Base-by-base conservation (phyloP, 805 yeast species). In the Metschnikowia reukaufii region DNA sequence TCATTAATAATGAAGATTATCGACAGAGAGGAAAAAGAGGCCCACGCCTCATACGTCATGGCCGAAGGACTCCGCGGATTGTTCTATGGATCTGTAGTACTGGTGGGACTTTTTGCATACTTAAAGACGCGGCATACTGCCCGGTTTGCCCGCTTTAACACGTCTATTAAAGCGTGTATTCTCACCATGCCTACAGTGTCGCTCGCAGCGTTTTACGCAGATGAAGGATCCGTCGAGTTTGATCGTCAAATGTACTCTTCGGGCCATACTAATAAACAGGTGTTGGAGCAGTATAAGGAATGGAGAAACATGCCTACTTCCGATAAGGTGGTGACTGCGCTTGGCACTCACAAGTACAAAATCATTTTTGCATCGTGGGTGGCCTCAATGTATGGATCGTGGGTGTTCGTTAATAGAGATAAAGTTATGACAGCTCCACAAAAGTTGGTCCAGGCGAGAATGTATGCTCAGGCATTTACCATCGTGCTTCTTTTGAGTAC, bases 221-320 rank as follows among this genome's bases (percentile, higher is more conserved):
- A 72, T 50, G 71, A 68, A 48, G 77, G 77, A 13, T 70, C 75
- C 18, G 64, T 70, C 49, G 76, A 70, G 47, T 72, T 71, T 47
- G 76, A 72, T 52, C 59, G 65, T 42, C 57, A 60, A 39, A 60
- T 69, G 68, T 66, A 72, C 57, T 58, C 63, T 12, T 54, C 64
- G 23, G 65, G 57, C 9, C 62, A 63, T 40, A 51, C 57, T 39
- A 62, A 67, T 45, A 46, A 50, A 23, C 54, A 59, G 51, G 48
- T 68, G 20, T 32, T 72, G 54, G 68, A 70, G 49, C 72, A 71
- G 51, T 67, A 53, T 57, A 50, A 61, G 44, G 49, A 58, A 19
- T 72, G 75, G 76, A 64, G 67, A 38, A 53, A 52, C 16, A 54
- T 67, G 56, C 56, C 72, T 1, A 19, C 56, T 6, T 13, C 56